Evolutionary conservation across 108 stramenopile genomes (phyloP).

Genomic region (Parietichytrium sp.): DNA sequence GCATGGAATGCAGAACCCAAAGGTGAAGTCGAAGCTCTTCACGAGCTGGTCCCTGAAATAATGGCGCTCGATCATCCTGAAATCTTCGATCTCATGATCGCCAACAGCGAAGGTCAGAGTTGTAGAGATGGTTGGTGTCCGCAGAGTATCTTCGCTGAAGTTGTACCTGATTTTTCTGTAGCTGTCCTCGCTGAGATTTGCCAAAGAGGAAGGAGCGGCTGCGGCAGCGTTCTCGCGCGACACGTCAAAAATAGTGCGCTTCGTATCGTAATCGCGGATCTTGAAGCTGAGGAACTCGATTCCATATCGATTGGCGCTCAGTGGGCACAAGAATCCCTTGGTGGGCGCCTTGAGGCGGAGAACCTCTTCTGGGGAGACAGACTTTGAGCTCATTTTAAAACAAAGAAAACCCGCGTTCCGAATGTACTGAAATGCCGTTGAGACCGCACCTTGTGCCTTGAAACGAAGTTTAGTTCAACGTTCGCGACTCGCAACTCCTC

Average conservation of each 20-base stretch:
- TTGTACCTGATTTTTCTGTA: conserved; percentile 73
- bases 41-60: conserved; percentile 69
- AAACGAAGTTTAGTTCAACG: too few species aligned
- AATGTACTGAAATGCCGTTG: too few species aligned
- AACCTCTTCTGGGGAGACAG: conserved; percentile 51
- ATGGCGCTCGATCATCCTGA: conserved; percentile 78
- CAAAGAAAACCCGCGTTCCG: too few species aligned
- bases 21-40: conserved; percentile 63
- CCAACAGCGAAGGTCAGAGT: conserved; percentile 70
- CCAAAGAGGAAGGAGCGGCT: conserved; percentile 56
- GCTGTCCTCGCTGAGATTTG: conserved; percentile 55
- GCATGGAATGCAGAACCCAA: conserved; percentile 75
- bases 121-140: conserved; percentile 62
- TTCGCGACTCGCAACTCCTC: too few species aligned
- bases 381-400: not conserved
- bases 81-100: conserved; percentile 57
- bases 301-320: conserved; percentile 63
- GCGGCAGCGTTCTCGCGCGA: conserved; percentile 57
- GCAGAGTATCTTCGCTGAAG: conserved; percentile 71
- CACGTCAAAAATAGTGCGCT: conserved; percentile 69
- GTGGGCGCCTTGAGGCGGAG: conserved; percentile 54
- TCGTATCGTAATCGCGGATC: conserved; percentile 67
- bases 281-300: conserved; percentile 70
- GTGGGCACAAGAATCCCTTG: conserved; percentile 67
- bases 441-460: too few species aligned